Conservation (phyloP, 345 rosid genomes). For the Erodium maritimum region DNA sequence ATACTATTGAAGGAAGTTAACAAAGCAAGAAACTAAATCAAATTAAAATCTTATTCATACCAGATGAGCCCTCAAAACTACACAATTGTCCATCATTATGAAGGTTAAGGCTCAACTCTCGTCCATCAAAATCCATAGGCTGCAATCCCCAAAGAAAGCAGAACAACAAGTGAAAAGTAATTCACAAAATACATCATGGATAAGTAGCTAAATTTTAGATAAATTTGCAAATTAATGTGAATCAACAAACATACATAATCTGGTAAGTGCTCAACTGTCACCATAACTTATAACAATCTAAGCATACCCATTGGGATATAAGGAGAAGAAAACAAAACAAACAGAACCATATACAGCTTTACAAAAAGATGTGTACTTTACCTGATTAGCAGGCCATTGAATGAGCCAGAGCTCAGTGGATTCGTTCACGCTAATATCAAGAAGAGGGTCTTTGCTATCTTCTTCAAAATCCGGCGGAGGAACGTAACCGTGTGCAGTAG, state of each 20-base stretch:
- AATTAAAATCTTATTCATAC: constrained; percentile 17
- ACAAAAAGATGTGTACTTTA: not conserved
- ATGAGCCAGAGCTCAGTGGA: constrained; percentile 73
- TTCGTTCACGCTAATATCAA: constrained; percentile 20
- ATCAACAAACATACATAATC: too few species aligned
- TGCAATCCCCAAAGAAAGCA: constrained; percentile 15
- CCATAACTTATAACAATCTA: too few species aligned
- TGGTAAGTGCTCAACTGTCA: too few species aligned
- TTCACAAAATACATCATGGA: not conserved
- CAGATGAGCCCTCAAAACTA: constrained; percentile 45
- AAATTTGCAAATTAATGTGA: not conserved
- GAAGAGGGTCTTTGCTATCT: constrained; percentile 27
- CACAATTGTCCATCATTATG: constrained; percentile 39
- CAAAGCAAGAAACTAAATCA: not conserved
- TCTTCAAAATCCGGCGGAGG: constrained; percentile 35
- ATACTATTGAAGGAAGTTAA: not conserved
- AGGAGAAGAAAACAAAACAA: not conserved
- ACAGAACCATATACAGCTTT: not conserved
- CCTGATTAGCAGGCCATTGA: constrained; percentile 51
- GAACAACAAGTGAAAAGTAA: not conserved
- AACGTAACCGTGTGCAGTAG: constrained; percentile 15
- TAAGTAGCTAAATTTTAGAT: not conserved
- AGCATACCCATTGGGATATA: too few species aligned
- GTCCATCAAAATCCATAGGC: constrained; percentile 52
- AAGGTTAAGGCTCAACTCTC: constrained; percentile 35